phyloP scores from a whole-genome alignment of 768 basidiomycete genomes.

The Hypholoma sublateritium region DNA sequence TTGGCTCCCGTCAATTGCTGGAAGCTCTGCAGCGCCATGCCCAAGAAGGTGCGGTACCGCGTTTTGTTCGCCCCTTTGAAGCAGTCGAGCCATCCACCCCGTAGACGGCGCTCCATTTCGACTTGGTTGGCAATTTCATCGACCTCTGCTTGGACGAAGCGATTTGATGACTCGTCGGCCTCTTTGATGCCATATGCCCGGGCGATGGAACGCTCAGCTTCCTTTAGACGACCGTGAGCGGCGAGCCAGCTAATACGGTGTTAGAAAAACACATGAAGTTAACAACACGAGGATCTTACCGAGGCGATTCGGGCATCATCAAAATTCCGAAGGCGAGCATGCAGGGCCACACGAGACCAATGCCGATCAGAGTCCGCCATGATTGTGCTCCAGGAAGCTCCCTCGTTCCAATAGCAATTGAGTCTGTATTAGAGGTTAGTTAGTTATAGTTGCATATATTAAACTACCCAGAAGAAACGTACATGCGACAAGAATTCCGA shows the following conservation, averaged over 20 bases:
- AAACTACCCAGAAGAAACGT: constrained; percentile 13
- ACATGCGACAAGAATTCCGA: constrained; percentile 70
- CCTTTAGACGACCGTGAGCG: constrained; percentile 42
- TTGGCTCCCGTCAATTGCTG: constrained; percentile 76
- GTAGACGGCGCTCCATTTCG: constrained; percentile 45
- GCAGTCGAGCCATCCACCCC: constrained; percentile 67
- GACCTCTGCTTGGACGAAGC: constrained; percentile 45
- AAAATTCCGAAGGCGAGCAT: constrained; percentile 64
- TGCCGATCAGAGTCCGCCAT: constrained; percentile 64
- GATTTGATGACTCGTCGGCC: constrained; percentile 36
- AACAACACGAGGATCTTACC: constrained; percentile 25
- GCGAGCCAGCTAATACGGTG: constrained; percentile 50
- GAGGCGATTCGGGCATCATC: constrained; percentile 69
- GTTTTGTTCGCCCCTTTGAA: constrained; percentile 56
- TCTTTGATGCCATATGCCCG: constrained; percentile 46
- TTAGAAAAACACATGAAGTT: not conserved
- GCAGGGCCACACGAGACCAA: constrained; percentile 62
- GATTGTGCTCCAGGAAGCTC: constrained; percentile 42
- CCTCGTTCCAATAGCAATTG: constrained; percentile 70
- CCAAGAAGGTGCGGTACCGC: constrained; percentile 62
- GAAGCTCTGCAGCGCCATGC: constrained; percentile 65
- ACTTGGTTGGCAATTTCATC: constrained; percentile 56
- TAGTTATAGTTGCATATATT: no score
- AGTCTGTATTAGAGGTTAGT: constrained; percentile 35
- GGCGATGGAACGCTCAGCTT: constrained; percentile 49